Percentiles rank a stretch among this genome's conserved stretches.
Evolutionary conservation across 805 yeast species (phyloP).

Genomic region (Jamesozyma lodderae): DNA sequence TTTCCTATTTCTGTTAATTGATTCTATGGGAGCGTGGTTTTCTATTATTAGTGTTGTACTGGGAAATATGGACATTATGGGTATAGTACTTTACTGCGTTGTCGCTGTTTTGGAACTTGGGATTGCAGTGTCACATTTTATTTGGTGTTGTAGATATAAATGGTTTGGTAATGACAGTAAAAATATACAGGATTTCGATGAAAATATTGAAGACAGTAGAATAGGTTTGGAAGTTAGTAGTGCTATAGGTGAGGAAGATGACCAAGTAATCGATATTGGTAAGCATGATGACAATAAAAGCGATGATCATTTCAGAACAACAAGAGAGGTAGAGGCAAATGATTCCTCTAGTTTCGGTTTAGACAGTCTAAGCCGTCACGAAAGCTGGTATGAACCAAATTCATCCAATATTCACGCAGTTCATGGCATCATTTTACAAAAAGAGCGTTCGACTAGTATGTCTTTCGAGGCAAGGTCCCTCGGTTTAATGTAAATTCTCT

Average conservation of each 20-base stretch:
- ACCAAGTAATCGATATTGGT: too few relatives aligned
- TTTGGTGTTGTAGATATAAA: conserved; percentile 52
- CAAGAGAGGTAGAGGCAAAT: neutral
- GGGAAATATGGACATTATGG: conserved; percentile 67
- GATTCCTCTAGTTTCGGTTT: neutral
- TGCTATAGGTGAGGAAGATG: neutral
- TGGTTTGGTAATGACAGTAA: conserved; percentile 20
- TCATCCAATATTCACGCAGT: conserved; percentile 6
- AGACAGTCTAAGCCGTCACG: neutral
- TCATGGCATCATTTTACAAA: conserved; percentile 7
- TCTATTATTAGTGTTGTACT: conserved; percentile 55
- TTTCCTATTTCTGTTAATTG: conserved; percentile 66
- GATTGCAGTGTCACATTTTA: conserved; percentile 55
- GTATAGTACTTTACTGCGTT: conserved; percentile 63
- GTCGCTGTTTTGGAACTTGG: conserved; percentile 74
- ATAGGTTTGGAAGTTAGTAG: neutral
- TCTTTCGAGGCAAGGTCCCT: too few relatives aligned
- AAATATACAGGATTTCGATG: neutral
- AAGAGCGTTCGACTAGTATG: too few relatives aligned
- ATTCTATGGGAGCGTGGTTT: conserved; percentile 73
- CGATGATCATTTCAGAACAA: too few relatives aligned
- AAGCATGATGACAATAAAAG: too few relatives aligned
- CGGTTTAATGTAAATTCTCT: too few relatives aligned
- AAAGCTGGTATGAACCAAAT: neutral
- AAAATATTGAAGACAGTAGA: neutral